Percentiles rank a stretch among this genome's conserved stretches.
These are phyloP conservation scores for Ophiocordyceps robertsii DNA, from an alignment of 2,329 filamentous ascomycete species.

Conservation along the genomic window DNA sequence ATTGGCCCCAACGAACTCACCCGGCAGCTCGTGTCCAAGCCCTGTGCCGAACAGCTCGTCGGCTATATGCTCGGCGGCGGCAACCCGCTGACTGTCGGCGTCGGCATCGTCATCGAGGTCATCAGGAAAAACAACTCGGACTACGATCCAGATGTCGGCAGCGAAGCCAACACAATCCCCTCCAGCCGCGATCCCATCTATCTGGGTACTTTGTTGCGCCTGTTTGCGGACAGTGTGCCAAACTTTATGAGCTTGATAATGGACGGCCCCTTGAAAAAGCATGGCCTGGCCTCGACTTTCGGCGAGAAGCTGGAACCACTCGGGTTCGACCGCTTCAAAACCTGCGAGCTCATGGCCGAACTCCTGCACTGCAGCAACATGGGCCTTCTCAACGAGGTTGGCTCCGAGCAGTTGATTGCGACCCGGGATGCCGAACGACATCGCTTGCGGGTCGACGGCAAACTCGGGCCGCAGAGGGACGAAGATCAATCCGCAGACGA, in stretches of 20 bases:
- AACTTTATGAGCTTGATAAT: slow-evolving; percentile 88
- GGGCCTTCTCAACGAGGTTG: slow-evolving; percentile 83
- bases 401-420: slow-evolving; percentile 76
- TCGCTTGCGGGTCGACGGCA: slow-evolving; percentile 62
- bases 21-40: slow-evolving; percentile 77
- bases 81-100: slow-evolving; percentile 87
- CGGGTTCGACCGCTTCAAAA: slow-evolving; percentile 97
- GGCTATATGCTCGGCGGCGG: slow-evolving; percentile 85
- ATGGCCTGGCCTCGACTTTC: slow-evolving; percentile 74
- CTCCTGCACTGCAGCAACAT: slow-evolving; percentile 97
- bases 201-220: slow-evolving; percentile 72
- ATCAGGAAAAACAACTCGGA: slow-evolving; percentile 99
- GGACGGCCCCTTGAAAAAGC: slow-evolving; percentile 59
- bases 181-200: slow-evolving; percentile 91
- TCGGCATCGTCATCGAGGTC: slow-evolving; percentile 95
- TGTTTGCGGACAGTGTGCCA: slow-evolving; percentile 83
- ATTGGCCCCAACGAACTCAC: slow-evolving; percentile 97
- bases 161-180: slow-evolving; percentile 64
- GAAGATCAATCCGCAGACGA: slow-evolving; percentile 38
- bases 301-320: slow-evolving; percentile 83
- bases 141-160: slow-evolving; percentile 85
- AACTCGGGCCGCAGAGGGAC: slow-evolving; percentile 35
- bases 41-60: slow-evolving; percentile 75
- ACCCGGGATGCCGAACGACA: slow-evolving; percentile 72
- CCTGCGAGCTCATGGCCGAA: slow-evolving; percentile 96